A percentile compares a stretch with the other conserved stretches of the same genome.
phyloP scores from a whole-genome alignment of 164 flowering plant species.

The Tinospora cordifolia region DNA sequence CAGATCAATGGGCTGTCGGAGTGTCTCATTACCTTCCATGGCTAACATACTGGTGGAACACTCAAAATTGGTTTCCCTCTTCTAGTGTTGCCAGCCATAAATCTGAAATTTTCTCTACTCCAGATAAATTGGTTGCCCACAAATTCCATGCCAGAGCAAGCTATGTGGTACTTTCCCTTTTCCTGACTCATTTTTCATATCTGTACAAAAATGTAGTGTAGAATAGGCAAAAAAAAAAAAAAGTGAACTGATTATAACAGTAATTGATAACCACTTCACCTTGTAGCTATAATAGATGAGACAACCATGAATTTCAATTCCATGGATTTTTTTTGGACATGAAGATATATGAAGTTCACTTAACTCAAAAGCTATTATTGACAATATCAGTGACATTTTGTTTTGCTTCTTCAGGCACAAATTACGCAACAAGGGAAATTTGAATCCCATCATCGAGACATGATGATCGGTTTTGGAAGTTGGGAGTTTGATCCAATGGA shows the following conservation, averaged over 20 bases:
- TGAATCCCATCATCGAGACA: conserved; percentile 45
- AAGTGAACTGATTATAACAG: no score
- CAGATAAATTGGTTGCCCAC: conserved; percentile 26
- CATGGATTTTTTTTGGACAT: no score
- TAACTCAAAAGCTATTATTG: background rate
- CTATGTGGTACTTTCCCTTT: background rate
- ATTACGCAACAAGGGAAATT: conserved; percentile 60
- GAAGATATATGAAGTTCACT: no score
- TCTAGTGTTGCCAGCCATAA: conserved; percentile 28
- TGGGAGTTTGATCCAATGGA: conserved; percentile 70
- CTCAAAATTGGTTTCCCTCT: conserved; percentile 66
- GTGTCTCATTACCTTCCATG: conserved; percentile 67
- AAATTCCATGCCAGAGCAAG: background rate
- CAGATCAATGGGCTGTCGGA: conserved; percentile 61
- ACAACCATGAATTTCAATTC: no score
- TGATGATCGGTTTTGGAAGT: conserved; percentile 53
- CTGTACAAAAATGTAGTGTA: background rate
- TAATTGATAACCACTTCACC: no score
- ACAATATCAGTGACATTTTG: background rate
- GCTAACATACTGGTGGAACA: conserved; percentile 85
- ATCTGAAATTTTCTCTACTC: conserved; percentile 27
- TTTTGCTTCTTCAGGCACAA: conserved; percentile 32
- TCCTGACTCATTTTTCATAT: background rate
- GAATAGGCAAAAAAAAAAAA: background rate
- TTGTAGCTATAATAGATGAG: no score